Percentiles rank a stretch among this genome's conserved stretches.
Conservation (phyloP, 495 filamentous ascomycete species). For the Cairneyella variabilis region DNA sequence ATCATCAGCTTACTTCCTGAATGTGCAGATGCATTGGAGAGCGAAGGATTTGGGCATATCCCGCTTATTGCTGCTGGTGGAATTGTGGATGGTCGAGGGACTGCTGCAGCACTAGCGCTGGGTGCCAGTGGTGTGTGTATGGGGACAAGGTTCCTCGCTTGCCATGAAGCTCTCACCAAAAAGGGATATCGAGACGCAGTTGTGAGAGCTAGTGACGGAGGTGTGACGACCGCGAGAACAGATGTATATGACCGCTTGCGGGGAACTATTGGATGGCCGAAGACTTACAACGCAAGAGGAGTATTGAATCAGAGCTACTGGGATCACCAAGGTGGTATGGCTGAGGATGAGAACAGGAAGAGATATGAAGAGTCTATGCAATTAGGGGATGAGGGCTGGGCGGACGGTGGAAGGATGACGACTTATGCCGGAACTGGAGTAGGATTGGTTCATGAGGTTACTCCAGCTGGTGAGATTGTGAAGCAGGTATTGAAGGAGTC, state of each 20-base stretch:
- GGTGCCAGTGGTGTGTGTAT: constrained; percentile 58
- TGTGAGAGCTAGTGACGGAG: constrained; percentile 58
- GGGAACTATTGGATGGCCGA: constrained; percentile 67
- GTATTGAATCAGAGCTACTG: constrained; percentile 58
- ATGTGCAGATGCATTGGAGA: constrained; percentile 46
- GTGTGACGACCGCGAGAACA: constrained; percentile 58
- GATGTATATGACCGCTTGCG: constrained; percentile 66
- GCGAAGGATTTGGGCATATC: constrained; percentile 29
- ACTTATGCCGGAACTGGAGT: constrained; percentile 65
- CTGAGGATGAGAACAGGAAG: constrained; percentile 54
- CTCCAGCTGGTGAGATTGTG: constrained; percentile 66
- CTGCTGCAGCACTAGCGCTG: constrained; percentile 54
- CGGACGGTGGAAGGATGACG: constrained; percentile 55
- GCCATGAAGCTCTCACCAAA: constrained; percentile 51
- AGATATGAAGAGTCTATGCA: constrained; percentile 50
- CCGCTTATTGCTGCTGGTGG: constrained; percentile 64
- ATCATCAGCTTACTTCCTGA: constrained; percentile 26
- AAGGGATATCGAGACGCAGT: constrained; percentile 55
- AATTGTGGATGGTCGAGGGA: constrained; percentile 55
- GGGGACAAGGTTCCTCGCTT: constrained; percentile 61
- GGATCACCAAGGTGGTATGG: constrained; percentile 53
- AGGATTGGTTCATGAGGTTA: constrained; percentile 60
- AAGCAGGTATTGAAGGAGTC: constrained; percentile 51
- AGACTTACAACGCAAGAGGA: constrained; percentile 56
- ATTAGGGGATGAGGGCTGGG: constrained; percentile 55